phyloP scores from a whole-genome alignment of 2,329 filamentous ascomycete genomes.

The Pyricularia sp. region DNA sequence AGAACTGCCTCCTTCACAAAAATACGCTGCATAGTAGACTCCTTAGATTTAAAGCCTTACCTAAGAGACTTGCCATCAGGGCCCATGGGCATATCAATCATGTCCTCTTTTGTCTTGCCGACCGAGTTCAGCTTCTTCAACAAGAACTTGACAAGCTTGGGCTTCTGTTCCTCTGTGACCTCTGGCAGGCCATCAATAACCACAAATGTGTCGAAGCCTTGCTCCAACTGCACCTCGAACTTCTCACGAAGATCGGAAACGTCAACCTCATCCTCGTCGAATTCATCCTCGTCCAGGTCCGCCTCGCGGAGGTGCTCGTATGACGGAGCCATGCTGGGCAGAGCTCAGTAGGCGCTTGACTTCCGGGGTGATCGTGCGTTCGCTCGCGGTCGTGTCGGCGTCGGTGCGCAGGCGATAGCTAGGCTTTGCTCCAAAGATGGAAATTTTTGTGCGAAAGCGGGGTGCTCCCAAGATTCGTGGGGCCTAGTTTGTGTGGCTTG shows the following conservation, averaged over 20 bases:
- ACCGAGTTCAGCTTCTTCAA: conserved; percentile 82
- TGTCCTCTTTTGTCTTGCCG: conserved; percentile 74
- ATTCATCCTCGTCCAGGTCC: conserved; percentile 72
- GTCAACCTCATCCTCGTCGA: conserved; percentile 87
- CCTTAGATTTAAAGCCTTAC: conserved; percentile 30
- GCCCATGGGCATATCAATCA: conserved; percentile 86
- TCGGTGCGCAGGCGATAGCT: neutral
- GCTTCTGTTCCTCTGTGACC: conserved; percentile 80
- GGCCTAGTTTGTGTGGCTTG: neutral
- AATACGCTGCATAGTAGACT: neutral
- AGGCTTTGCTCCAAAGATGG: conserved; percentile 5
- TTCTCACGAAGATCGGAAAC: conserved; percentile 88
- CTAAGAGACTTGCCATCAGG: conserved; percentile 76
- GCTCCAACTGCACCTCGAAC: conserved; percentile 90
- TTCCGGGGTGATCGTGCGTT: neutral
- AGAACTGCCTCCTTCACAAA: conserved; percentile 5
- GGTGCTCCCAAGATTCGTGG: conserved; percentile 7
- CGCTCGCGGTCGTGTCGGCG: neutral
- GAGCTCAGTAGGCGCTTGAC: conserved; percentile 1
- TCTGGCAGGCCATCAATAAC: conserved; percentile 88
- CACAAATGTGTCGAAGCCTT: conserved; percentile 91
- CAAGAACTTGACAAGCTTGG: conserved; percentile 92
- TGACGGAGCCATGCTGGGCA: conserved; percentile 72
- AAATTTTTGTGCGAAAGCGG: conserved; percentile 9
- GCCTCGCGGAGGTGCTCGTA: conserved; percentile 89